Evolutionary conservation across 371 early-diverging fungal species (phyloP).

Genomic region (Actinomucor elegans): DNA sequence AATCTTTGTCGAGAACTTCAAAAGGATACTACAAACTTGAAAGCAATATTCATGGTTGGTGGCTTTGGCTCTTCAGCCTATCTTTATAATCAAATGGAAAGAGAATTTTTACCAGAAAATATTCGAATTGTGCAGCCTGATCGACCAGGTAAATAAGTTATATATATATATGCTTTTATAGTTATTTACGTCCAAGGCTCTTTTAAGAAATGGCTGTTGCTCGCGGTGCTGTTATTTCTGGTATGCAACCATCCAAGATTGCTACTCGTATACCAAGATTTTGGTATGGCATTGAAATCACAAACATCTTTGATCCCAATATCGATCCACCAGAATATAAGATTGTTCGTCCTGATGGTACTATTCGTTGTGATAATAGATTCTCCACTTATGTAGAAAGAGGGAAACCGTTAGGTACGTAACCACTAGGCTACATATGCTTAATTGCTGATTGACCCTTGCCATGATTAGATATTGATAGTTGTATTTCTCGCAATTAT

Average conservation of each 20-base stretch:
- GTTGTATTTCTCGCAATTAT: slow-evolving; percentile 54
- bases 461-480: slow-evolving; percentile 34
- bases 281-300: slow-evolving; percentile 54
- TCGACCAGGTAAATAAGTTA: slow-evolving; percentile 33
- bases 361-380: slow-evolving; percentile 43
- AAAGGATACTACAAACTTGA: slow-evolving; percentile 31
- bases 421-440: no score
- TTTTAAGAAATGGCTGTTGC: slow-evolving; percentile 42
- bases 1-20: slow-evolving; percentile 31
- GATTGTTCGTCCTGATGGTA: slow-evolving; percentile 40
- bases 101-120: slow-evolving; percentile 28
- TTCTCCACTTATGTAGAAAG: slow-evolving; percentile 45
- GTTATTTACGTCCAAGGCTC: not conserved
- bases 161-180: not conserved
- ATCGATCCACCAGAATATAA: slow-evolving; percentile 47
- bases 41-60: slow-evolving; percentile 51
- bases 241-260: slow-evolving; percentile 41
- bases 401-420: slow-evolving; percentile 42
- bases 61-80: slow-evolving; percentile 53
- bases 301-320: slow-evolving; percentile 37
- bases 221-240: slow-evolving; percentile 50
- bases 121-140: slow-evolving; percentile 37
- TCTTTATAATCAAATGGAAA: slow-evolving; percentile 35
- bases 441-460: not conserved
- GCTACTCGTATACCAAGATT: slow-evolving; percentile 42